Conservation (phyloP, 345 rosid genomes). For the Turritis glabra region DNA sequence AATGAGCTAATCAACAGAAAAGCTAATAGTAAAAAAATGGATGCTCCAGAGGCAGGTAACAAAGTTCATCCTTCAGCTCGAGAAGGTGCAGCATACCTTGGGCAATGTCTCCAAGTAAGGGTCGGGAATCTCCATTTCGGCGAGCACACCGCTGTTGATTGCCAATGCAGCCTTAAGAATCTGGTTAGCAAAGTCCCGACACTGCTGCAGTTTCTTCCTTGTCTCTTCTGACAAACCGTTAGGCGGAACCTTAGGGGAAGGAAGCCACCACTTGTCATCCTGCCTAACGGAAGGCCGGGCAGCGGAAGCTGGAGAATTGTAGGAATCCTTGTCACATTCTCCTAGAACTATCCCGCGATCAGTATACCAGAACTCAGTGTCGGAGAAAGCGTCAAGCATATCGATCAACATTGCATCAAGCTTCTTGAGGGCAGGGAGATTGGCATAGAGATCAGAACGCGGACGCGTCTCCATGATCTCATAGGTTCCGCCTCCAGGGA, state of each 20-base stretch:
- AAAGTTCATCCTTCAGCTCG: background rate
- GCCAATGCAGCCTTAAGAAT: constrained; percentile 98
- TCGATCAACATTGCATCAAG: constrained; percentile 85
- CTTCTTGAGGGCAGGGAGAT: constrained; percentile 95
- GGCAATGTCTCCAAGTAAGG: constrained; percentile 89
- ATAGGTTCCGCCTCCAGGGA: constrained; percentile 89
- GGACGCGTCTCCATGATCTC: constrained; percentile 92
- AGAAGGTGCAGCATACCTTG: constrained; percentile 70
- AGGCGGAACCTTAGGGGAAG: constrained; percentile 72
- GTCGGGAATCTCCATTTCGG: constrained; percentile 90
- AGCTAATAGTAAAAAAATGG: background rate
- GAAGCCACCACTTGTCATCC: constrained; percentile 66
- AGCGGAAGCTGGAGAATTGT: constrained; percentile 42
- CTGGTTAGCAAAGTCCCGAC: constrained; percentile 87
- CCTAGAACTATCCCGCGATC: constrained; percentile 82
- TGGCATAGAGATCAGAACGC: constrained; percentile 82
- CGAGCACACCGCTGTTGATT: constrained; percentile 82
- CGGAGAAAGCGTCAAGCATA: constrained; percentile 74
- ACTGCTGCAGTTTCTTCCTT: constrained; percentile 81
- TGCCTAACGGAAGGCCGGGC: constrained; percentile 53
- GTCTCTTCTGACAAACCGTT: constrained; percentile 76
- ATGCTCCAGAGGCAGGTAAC: background rate
- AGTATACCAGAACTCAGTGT: constrained; percentile 86
- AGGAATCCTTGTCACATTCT: constrained; percentile 55
- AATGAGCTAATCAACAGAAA: background rate